These are phyloP conservation scores for Zanthoxylum bungeanum DNA, from an alignment of 345 rosid genomes.

Conservation along the genomic window DNA sequence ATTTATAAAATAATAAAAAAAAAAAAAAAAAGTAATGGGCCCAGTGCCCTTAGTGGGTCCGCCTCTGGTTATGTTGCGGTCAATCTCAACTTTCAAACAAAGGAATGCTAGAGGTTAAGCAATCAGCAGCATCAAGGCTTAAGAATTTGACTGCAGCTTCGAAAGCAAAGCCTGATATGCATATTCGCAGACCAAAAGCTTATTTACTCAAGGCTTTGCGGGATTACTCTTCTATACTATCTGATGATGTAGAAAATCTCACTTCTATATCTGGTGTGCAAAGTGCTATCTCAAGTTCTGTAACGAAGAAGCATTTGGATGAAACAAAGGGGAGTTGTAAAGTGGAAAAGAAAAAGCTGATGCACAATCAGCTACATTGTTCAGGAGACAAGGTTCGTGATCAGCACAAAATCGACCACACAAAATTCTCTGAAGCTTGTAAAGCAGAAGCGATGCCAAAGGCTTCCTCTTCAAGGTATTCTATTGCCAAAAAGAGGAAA, in stretches of 20 bases:
- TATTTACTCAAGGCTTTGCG: background rate
- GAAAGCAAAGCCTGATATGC: background rate
- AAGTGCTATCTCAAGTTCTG: background rate
- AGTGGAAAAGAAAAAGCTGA: background rate
- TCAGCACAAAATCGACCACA: no score
- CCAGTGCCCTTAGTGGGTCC: no score
- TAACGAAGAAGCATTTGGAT: background rate
- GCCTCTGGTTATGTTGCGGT: background rate
- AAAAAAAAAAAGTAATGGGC: no score
- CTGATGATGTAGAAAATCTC: background rate
- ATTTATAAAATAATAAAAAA: no score
- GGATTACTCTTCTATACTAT: slow-evolving; percentile 9
- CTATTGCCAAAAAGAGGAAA: background rate
- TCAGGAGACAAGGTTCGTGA: no score
- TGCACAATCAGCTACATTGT: background rate
- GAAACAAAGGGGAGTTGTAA: background rate
- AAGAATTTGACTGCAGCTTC: background rate
- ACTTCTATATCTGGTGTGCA: background rate
- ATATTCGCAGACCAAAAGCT: background rate
- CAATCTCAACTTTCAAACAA: background rate
- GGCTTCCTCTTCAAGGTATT: background rate
- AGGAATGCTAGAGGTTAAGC: background rate
- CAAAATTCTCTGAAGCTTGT: no score
- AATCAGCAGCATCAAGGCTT: background rate
- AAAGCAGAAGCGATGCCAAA: background rate